Evolutionary conservation across 805 yeast species (phyloP).

Genomic region (Teunomyces stri): DNA sequence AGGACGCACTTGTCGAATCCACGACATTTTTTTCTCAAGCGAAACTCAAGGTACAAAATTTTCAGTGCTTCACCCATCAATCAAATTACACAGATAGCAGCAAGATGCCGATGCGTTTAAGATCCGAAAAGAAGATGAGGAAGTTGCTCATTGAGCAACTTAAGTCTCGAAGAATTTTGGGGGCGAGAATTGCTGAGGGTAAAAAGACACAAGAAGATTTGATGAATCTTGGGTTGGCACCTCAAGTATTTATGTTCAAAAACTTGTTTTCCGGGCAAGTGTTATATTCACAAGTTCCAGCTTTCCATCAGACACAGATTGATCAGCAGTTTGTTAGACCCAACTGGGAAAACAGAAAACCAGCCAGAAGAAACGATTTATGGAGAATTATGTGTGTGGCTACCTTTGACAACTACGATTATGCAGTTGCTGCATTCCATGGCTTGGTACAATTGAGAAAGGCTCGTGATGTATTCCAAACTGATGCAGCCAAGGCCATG

Average conservation of each 20-base stretch:
- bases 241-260: conserved; percentile 79
- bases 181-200: conserved; percentile 43
- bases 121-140: conserved; percentile 47
- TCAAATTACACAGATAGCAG: conserved; percentile 1
- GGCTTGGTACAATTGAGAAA: conserved; percentile 72
- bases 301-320: conserved; percentile 55
- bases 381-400: conserved; percentile 93
- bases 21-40: conserved; percentile 2
- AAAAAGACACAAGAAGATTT: conserved; percentile 33
- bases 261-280: conserved; percentile 90
- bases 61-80: background rate
- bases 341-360: conserved; percentile 85
- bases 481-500: conserved; percentile 59
- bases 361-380: conserved; percentile 75
- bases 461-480: conserved; percentile 63
- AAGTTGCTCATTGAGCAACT: conserved; percentile 45
- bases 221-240: conserved; percentile 59
- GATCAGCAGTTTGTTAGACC: conserved; percentile 74
- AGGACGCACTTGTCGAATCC: background rate
- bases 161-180: conserved; percentile 40
- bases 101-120: conserved; percentile 38
- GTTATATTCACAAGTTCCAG: conserved; percentile 81
- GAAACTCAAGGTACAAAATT: background rate
- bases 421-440: conserved; percentile 70
- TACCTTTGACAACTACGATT: conserved; percentile 55